Evolutionary conservation across 768 basidiomycete species (phyloP), one percentile per base, ranked within the genome.

Genomic region (Boletus patriciae): DNA sequence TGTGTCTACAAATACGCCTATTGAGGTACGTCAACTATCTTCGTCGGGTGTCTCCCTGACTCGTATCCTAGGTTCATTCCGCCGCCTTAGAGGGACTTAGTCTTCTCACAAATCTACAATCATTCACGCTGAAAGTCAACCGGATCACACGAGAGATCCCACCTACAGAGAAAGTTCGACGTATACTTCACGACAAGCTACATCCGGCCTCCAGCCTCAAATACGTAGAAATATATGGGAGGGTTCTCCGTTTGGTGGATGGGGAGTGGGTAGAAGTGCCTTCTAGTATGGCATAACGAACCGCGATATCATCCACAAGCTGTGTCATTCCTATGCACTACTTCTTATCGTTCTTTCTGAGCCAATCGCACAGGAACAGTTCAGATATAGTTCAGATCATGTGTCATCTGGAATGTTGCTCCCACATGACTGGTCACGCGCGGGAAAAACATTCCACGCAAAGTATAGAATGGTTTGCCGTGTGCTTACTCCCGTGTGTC

Each of bases 191-290:
- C 4, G 37, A 52, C n/a, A 50, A 52, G n/a, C 8, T 61, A 4
- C n/a, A n/a, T n/a, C n/a, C n/a, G n/a, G n/a, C n/a, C n/a, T n/a
- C n/a, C 19, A 16, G 18, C 34, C 44, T 64, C 18, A 50, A 0
- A 9, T 10, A 40, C 23, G 40, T 57, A n/a, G 38, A 52, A 0
- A n/a, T 57, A 29, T 47, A 4, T 4, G 51, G 52, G 13, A 29
- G 12, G 0, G 21, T 7, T 12, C 15, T 56, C 8, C 19, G 18
- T 49, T 37, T 53, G 25, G 52, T 57, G 19, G 50, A 62, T 21
- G 54, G 57, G n/a, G 34, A 49, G 19, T 63, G 62, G 62, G 44
- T 36, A 11, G 15, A 48, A 21, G 33, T 25, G 25, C 25, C 25
- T 25, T 25, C 25, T 25, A 25, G 25, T 25, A n/a, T n/a, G n/a